Conservation (phyloP, 176 grass and related monocot genomes). For the Phoenix roebelenii region DNA sequence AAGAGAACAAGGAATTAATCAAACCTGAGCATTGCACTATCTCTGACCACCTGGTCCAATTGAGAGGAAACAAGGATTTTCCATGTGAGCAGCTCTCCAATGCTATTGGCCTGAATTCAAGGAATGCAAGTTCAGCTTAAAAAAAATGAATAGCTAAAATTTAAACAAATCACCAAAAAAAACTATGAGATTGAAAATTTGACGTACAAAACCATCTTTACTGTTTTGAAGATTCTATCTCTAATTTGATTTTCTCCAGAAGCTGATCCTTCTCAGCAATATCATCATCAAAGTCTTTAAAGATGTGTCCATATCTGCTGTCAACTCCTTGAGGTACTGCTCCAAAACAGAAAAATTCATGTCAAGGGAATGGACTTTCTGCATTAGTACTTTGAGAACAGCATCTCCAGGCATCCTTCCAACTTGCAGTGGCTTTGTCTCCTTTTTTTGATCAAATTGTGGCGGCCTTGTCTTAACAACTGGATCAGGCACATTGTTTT, state of each 20-base stretch:
- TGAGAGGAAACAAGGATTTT: constrained; percentile 57
- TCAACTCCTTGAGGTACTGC: constrained; percentile 80
- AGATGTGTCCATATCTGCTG: constrained; percentile 85
- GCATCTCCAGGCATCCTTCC: constrained; percentile 91
- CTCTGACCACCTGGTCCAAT: constrained; percentile 49
- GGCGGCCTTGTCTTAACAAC: constrained; percentile 36
- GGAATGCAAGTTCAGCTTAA: constrained; percentile 7
- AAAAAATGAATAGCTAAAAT: too few relatives aligned
- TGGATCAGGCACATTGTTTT: constrained; percentile 39
- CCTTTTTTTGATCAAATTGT: constrained; percentile 4
- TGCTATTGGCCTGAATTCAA: constrained; percentile 49
- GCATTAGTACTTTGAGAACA: constrained; percentile 85
- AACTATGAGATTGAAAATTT: constrained; percentile 2
- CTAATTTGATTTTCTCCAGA: constrained; percentile 54
- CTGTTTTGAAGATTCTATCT: constrained; percentile 61
- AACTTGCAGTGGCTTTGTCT: constrained; percentile 16
- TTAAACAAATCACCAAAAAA: constrained; percentile 1
- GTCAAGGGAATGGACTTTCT: constrained; percentile 97
- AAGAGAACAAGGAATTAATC: neutral
- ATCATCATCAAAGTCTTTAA: constrained; percentile 89
- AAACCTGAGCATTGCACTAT: constrained; percentile 61
- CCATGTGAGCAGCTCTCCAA: constrained; percentile 63
- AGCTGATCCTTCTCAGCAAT: constrained; percentile 58
- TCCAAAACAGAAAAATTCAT: constrained; percentile 90
- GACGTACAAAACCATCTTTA: constrained; percentile 40